A percentile compares a stretch with the other conserved stretches of the same genome.
Evolutionary conservation across 2,329 filamentous ascomycete species (phyloP).

Genomic region (Nemania diffusa): DNA sequence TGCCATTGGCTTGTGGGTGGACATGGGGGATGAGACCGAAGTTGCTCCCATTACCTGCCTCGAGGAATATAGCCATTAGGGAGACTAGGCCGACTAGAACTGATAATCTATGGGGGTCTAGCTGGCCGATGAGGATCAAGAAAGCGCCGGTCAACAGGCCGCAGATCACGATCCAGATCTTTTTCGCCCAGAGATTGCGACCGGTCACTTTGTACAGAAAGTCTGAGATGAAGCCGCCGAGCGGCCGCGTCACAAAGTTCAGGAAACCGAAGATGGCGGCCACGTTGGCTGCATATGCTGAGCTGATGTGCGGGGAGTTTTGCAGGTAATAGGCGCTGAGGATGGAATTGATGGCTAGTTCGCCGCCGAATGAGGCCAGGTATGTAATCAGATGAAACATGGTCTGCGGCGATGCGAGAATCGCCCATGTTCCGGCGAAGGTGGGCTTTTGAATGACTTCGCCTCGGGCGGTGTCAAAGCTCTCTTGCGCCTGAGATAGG

Average conservation of each 20-base stretch:
- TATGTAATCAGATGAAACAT: slow-evolving; percentile 67
- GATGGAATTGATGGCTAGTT: slow-evolving; percentile 70
- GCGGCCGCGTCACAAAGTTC: slow-evolving; percentile 73
- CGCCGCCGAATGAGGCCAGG: slow-evolving; percentile 70
- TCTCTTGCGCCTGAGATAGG: slow-evolving; percentile 59
- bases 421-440: slow-evolving; percentile 56
- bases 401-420: slow-evolving; percentile 65
- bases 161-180: slow-evolving; percentile 69
- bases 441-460: slow-evolving; percentile 68
- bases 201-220: slow-evolving; percentile 56
- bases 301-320: slow-evolving; percentile 67
- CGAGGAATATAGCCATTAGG: slow-evolving; percentile 82
- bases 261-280: slow-evolving; percentile 81
- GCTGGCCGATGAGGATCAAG: slow-evolving; percentile 69
- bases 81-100: slow-evolving; percentile 82
- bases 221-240: slow-evolving; percentile 70
- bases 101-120: slow-evolving; percentile 69
- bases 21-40: slow-evolving; percentile 90
- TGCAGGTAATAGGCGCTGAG: slow-evolving; percentile 68
- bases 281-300: slow-evolving; percentile 68
- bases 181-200: slow-evolving; percentile 57
- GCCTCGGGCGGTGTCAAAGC: slow-evolving; percentile 64
- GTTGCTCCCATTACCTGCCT: slow-evolving; percentile 86
- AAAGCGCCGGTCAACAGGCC: slow-evolving; percentile 70
- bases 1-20: slow-evolving; percentile 82